phyloP scores from a whole-genome alignment of 257 asterid species.

The Salvia miltiorrhiza region DNA sequence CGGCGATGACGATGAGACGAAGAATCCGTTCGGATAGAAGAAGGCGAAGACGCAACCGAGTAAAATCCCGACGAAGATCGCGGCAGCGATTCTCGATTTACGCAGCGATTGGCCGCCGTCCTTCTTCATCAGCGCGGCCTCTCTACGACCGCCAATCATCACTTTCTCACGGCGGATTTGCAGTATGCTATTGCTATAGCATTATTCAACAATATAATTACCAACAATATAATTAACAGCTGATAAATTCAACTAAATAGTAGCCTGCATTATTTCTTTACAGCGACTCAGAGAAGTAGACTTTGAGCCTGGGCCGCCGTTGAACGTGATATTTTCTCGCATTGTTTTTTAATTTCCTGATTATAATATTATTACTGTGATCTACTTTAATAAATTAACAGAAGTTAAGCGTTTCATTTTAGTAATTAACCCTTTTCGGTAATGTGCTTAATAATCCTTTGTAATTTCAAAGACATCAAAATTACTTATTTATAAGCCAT shows the following conservation, averaged over 20 bases:
- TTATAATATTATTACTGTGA: neutral
- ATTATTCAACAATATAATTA: neutral
- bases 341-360: neutral
- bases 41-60: constrained; percentile 48
- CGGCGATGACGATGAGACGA: constrained; percentile 28
- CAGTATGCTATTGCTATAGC: neutral
- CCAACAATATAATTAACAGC: neutral
- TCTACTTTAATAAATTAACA: no score
- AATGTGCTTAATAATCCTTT: no score
- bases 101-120: constrained; percentile 28
- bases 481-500: no score
- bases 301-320: neutral
- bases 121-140: constrained; percentile 38
- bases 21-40: constrained; percentile 40
- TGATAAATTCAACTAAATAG: neutral
- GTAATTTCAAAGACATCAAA: no score
- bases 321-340: neutral
- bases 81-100: constrained; percentile 38
- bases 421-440: no score
- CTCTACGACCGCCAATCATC: constrained; percentile 37
- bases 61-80: constrained; percentile 40
- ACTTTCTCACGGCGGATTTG: constrained; percentile 8
- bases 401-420: no score
- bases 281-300: neutral
- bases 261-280: neutral